Percentiles rank a stretch among this genome's conserved stretches.
These are phyloP conservation scores for Salix caprea DNA, from an alignment of 345 rosid genomes.

Conservation along the genomic window DNA sequence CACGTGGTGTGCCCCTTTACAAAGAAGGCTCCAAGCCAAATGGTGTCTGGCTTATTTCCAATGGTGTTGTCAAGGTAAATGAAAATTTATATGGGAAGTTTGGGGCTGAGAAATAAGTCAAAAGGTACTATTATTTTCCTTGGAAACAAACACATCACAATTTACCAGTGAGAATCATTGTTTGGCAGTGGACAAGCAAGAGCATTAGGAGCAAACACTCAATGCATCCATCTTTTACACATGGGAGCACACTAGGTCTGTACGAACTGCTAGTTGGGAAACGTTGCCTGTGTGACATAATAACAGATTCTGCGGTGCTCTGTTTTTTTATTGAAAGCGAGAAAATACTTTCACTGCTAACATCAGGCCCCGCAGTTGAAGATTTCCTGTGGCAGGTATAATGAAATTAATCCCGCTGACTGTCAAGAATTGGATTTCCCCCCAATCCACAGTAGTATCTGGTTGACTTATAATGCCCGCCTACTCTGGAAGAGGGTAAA, in stretches of 20 bases:
- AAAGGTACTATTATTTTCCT: not conserved
- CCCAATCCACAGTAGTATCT: not conserved
- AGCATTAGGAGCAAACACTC: constrained; percentile 61
- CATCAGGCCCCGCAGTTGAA: constrained; percentile 61
- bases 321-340: constrained; percentile 65
- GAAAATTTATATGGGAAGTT: constrained; percentile 1
- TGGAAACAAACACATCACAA: not conserved
- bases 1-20: constrained; percentile 66
- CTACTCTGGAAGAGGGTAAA: not conserved
- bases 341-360: constrained; percentile 46
- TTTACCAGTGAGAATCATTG: constrained; percentile 4
- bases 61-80: constrained; percentile 82
- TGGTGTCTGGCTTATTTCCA: constrained; percentile 89
- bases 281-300: constrained; percentile 68
- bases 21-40: constrained; percentile 71
- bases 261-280: constrained; percentile 79
- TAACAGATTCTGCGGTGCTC: constrained; percentile 73
- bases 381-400: constrained; percentile 88
- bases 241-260: constrained; percentile 90
- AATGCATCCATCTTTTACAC: constrained; percentile 79
- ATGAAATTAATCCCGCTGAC: not conserved
- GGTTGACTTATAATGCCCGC: not conserved
- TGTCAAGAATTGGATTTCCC: not conserved
- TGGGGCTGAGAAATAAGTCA: not conserved
- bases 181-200: constrained; percentile 80